Percentiles rank a stretch among this genome's conserved stretches.
These are phyloP conservation scores for Polytrichum commune DNA, from an alignment of 225 moss, liverwort and hornwort genomes.

Conservation along the genomic window DNA sequence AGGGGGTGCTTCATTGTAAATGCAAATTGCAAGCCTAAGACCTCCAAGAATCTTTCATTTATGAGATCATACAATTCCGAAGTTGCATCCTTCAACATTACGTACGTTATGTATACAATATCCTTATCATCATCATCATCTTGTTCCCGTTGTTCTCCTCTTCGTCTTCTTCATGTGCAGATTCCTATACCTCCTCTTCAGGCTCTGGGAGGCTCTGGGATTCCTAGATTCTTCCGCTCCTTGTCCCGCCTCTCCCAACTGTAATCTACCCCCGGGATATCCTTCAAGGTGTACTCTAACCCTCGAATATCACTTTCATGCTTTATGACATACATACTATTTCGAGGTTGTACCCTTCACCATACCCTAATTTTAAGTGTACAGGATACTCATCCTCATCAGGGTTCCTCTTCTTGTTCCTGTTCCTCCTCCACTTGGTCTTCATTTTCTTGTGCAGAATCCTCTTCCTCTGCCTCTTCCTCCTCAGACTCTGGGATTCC, in stretches of 20 bases:
- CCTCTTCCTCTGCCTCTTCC: background rate
- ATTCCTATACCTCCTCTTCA: background rate
- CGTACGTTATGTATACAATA: too few species aligned
- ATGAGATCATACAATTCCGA: too few species aligned
- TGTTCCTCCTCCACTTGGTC: background rate
- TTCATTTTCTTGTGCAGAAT: background rate
- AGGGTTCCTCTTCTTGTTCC: too few species aligned
- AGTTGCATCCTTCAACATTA: too few species aligned
- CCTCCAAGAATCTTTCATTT: background rate
- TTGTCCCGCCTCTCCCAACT: background rate
- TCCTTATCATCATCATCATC: background rate
- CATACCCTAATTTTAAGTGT: too few species aligned
- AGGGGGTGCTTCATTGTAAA: background rate
- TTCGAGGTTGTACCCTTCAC: too few species aligned
- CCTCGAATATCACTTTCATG: background rate
- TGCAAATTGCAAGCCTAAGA: background rate
- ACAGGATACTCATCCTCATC: too few species aligned
- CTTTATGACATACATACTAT: background rate
- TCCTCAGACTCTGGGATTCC: too few species aligned
- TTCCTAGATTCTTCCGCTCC: background rate
- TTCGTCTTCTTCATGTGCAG: background rate
- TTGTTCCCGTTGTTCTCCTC: background rate
- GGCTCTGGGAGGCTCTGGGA: too few species aligned
- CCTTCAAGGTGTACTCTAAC: background rate
- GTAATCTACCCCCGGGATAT: background rate